Evolutionary conservation across 164 flowering plant species (phyloP), one percentile per base, ranked within the genome.

Genomic region (Vitis rotundifolia): DNA sequence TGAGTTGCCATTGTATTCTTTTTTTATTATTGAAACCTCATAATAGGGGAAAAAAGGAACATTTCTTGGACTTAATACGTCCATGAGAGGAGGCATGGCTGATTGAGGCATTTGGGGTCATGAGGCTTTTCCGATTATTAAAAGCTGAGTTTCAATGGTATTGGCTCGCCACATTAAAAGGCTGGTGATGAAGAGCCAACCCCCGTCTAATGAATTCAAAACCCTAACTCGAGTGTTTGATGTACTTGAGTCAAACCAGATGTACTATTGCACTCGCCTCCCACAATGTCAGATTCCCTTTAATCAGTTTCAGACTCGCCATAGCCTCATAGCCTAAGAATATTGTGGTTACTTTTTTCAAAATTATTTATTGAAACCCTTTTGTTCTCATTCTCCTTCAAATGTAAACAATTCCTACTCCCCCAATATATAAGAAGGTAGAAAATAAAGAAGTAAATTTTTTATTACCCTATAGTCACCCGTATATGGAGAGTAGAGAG

Each of bases 371-470:
- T 22, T 56, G n/a, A 10, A 31, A 57, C 60, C 55, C 64, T 71
- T 70, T 78, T 74, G 73, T 74, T 69, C 66, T 75, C 81, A 68
- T 74, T 74, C 81, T 71, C 73, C 73, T 68, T 59, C 68, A 75
- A 71, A 66, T 68, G 63, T 29, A 51, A 15, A 59, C 26, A 22
- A 22, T 22, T 22, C 26, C 26, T 22, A n/a, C n/a, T n/a, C n/a
- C n/a, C n/a, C n/a, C n/a, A n/a, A n/a, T n/a, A n/a, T n/a, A n/a
- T n/a, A n/a, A n/a, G n/a, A 29, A 29, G 37, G 37, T 2, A 29
- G 2, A 2, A 29, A 29, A 29, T 29, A 29, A 29, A 29, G 3
- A 29, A 29, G 2, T 29, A 4, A 29, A 29, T 29, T 29, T 59
- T 77, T 65, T 61, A 61, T 47, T 2, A 8, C 48, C 22, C 54